phyloP scores from a whole-genome alignment of 805 yeast genomes.

The Ogataea parapolymorpha region DNA sequence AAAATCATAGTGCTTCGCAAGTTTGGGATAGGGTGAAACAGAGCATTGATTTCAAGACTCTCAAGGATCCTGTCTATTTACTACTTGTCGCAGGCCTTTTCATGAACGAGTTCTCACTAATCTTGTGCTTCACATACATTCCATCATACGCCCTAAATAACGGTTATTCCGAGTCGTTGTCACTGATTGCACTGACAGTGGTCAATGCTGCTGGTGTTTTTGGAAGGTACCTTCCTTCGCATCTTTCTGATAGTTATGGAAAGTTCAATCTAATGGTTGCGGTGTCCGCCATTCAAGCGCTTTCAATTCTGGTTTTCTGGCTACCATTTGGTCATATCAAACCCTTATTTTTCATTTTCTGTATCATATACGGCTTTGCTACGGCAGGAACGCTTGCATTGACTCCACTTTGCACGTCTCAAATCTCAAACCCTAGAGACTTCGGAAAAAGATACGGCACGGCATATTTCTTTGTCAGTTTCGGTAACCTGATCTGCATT shows the following conservation, averaged over 20 bases:
- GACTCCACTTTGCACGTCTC: slow-evolving; percentile 68
- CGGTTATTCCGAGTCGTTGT: slow-evolving; percentile 41
- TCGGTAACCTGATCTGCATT: slow-evolving; percentile 44
- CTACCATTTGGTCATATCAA: slow-evolving; percentile 54
- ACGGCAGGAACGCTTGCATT: slow-evolving; percentile 61
- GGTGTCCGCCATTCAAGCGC: slow-evolving; percentile 37
- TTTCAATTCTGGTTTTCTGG: slow-evolving; percentile 54
- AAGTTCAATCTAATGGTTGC: slow-evolving; percentile 40
- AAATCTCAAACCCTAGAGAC: slow-evolving; percentile 57
- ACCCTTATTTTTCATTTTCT: slow-evolving; percentile 47
- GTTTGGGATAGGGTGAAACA: slow-evolving; percentile 20
- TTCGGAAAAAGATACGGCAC: slow-evolving; percentile 74
- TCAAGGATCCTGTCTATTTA: slow-evolving; percentile 43
- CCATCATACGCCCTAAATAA: slow-evolving; percentile 54
- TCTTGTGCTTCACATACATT: slow-evolving; percentile 51
- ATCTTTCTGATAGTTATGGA: slow-evolving; percentile 43
- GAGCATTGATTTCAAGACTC: slow-evolving; percentile 37
- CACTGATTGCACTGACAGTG: slow-evolving; percentile 43
- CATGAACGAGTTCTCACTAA: slow-evolving; percentile 50
- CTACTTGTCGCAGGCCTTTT: slow-evolving; percentile 40
- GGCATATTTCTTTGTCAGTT: slow-evolving; percentile 47
- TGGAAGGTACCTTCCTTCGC: slow-evolving; percentile 46
- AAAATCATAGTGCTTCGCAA: not conserved
- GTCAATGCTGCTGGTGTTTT: slow-evolving; percentile 42
- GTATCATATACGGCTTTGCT: slow-evolving; percentile 55